Evolutionary conservation across 805 yeast species (phyloP).

Genomic region (Spathaspora passalidarum): DNA sequence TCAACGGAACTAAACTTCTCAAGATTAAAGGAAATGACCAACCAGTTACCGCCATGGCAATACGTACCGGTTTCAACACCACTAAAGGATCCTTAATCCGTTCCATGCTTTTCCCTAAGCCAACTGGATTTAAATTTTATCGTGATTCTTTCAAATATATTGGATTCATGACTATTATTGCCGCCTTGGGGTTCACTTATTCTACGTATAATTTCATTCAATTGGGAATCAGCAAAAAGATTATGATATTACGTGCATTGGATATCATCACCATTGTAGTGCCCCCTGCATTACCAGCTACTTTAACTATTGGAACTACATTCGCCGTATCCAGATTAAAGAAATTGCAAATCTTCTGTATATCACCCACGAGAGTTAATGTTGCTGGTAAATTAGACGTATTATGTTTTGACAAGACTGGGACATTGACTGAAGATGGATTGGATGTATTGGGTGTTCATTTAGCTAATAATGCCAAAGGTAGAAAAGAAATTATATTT

Average conservation of each 20-base stretch:
- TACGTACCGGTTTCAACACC: constrained; percentile 89
- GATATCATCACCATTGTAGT: constrained; percentile 96
- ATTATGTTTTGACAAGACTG: constrained; percentile 94
- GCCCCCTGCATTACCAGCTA: constrained; percentile 98
- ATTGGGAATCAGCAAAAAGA: constrained; percentile 63
- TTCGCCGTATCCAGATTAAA: constrained; percentile 82
- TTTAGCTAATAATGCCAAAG: constrained; percentile 36
- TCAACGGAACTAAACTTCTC: constrained; percentile 85
- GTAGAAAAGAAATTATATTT: constrained; percentile 38
- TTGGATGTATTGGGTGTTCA: constrained; percentile 73
- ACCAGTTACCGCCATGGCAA: constrained; percentile 83
- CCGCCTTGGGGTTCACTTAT: constrained; percentile 76
- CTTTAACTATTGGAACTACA: constrained; percentile 93
- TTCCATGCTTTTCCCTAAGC: constrained; percentile 96
- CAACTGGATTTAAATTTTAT: constrained; percentile 89
- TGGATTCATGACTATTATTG: constrained; percentile 89
- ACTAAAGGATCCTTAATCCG: constrained; percentile 92
- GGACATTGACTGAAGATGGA: constrained; percentile 96
- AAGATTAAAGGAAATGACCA: constrained; percentile 74
- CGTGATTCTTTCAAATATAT: constrained; percentile 93
- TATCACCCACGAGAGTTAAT: constrained; percentile 90
- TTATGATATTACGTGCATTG: constrained; percentile 83
- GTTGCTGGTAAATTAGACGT: constrained; percentile 94
- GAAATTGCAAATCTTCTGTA: constrained; percentile 68
- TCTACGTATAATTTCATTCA: constrained; percentile 81